phyloP scores from a whole-genome alignment of 1,284 basidiomycete species.

The Cutaneotrichosporon sp. region DNA sequence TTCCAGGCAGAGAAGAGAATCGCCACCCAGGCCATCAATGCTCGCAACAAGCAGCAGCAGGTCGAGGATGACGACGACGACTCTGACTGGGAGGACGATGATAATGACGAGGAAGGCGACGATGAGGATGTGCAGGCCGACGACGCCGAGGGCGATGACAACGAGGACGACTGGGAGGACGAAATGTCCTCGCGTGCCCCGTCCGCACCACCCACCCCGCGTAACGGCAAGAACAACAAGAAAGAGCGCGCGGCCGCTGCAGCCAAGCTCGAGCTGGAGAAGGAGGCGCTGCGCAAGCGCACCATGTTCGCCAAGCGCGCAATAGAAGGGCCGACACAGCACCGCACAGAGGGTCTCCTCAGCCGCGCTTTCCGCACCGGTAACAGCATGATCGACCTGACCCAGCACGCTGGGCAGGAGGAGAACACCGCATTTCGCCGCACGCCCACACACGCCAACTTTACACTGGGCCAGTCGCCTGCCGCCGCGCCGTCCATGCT shows the following conservation, averaged over 20 bases:
- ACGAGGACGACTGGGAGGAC: slow-evolving; percentile 62
- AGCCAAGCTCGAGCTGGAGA: slow-evolving; percentile 29
- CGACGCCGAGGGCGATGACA: slow-evolving; percentile 58
- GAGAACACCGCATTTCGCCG: slow-evolving; percentile 21
- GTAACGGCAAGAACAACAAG: slow-evolving; percentile 27
- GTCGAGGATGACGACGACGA: slow-evolving; percentile 11
- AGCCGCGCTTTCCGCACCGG: slow-evolving; percentile 37
- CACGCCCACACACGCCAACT: slow-evolving; percentile 31
- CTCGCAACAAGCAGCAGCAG: slow-evolving; percentile 12
- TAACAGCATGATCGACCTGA: slow-evolving; percentile 44
- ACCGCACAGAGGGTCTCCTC: slow-evolving; percentile 28
- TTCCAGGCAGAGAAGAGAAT: slow-evolving; percentile 40
- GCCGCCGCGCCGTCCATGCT: slow-evolving; percentile 21
- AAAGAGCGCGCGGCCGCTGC: slow-evolving; percentile 34
- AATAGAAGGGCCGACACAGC: slow-evolving; percentile 26
- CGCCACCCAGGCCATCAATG: slow-evolving; percentile 31
- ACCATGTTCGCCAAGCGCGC: slow-evolving; percentile 46
- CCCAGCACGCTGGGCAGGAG: slow-evolving; percentile 3
- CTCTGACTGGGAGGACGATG: slow-evolving; percentile 11
- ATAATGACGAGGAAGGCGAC: slow-evolving; percentile 59
- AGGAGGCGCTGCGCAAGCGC: slow-evolving; percentile 35
- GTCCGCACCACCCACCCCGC: slow-evolving; percentile 21
- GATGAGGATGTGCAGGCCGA: slow-evolving; percentile 71
- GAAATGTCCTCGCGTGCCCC: background rate
- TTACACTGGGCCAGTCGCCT: slow-evolving; percentile 28